A percentile compares a stretch with the other conserved stretches of the same genome.
Conservation (phyloP, 179 eudicot genomes). For the Camellia oleifera region DNA sequence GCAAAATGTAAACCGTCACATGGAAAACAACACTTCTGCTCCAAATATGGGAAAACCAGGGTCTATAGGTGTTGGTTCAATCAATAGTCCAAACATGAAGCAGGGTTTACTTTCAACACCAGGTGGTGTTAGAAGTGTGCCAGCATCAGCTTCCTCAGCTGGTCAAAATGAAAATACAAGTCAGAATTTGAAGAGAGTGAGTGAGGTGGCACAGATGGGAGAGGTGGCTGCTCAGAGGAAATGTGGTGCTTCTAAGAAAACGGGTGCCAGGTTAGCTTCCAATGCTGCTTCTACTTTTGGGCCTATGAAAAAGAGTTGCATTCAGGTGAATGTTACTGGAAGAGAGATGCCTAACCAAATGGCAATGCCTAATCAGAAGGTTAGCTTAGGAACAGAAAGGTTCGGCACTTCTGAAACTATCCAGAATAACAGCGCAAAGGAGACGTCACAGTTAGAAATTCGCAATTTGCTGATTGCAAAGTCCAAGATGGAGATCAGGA, state of each 20-base stretch:
- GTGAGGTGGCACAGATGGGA: constrained; percentile 57
- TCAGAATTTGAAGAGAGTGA: constrained; percentile 64
- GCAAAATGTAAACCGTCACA: constrained; percentile 26
- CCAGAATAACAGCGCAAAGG: constrained; percentile 20
- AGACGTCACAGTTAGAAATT: neutral
- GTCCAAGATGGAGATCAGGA: constrained; percentile 15
- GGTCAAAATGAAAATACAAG: constrained; percentile 62
- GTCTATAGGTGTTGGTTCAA: neutral
- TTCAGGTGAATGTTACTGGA: neutral
- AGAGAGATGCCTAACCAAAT: constrained; percentile 19
- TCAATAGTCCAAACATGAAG: constrained; percentile 27
- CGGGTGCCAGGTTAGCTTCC: constrained; percentile 17
- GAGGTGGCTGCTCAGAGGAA: constrained; percentile 37
- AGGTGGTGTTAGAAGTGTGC: constrained; percentile 19
- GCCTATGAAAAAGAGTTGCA: constrained; percentile 9
- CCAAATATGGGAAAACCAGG: constrained; percentile 22
- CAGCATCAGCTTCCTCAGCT: constrained; percentile 39
- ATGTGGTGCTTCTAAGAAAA: constrained; percentile 27
- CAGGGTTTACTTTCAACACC: constrained; percentile 56
- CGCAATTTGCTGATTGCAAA: constrained; percentile 5
- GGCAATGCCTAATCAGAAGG: neutral
- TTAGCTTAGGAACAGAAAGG: constrained; percentile 18
- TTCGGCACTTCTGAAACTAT: constrained; percentile 18
- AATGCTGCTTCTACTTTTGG: constrained; percentile 6
- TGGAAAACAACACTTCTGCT: constrained; percentile 16